Evolutionary conservation across 805 yeast genomes (phyloP).

Genomic region (Candida nitratophila): DNA sequence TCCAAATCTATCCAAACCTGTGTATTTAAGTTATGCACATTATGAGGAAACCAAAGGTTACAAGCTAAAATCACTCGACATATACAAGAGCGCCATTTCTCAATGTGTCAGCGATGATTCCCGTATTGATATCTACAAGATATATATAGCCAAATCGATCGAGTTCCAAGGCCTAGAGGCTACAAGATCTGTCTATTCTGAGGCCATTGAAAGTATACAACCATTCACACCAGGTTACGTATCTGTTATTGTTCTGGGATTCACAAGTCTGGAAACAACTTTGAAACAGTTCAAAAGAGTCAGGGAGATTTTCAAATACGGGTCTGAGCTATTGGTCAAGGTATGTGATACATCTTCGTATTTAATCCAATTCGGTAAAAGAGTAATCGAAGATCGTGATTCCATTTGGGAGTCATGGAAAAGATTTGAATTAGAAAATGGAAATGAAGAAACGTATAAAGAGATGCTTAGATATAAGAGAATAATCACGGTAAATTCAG

Average conservation of each 20-base stretch:
- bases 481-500: constrained; percentile 18
- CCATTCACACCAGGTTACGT: constrained; percentile 20
- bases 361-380: constrained; percentile 14
- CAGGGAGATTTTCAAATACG: constrained; percentile 53
- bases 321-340: constrained; percentile 32
- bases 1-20: constrained; percentile 34
- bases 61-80: constrained; percentile 38
- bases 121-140: constrained; percentile 35
- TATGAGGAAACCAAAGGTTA: constrained; percentile 56
- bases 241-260: constrained; percentile 40
- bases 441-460: constrained; percentile 65
- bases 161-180: constrained; percentile 33
- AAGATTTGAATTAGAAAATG: constrained; percentile 62
- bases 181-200: constrained; percentile 42
- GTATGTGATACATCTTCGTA: constrained; percentile 3
- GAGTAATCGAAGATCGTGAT: constrained; percentile 10
- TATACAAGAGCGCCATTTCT: constrained; percentile 36
- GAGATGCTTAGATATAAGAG: constrained; percentile 64
- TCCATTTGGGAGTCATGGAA: constrained; percentile 66
- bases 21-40: constrained; percentile 50
- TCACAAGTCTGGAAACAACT: constrained; percentile 49
- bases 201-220: constrained; percentile 34
- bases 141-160: constrained; percentile 33
- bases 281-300: constrained; percentile 52
- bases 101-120: constrained; percentile 21